Evolutionary conservation across 2,329 filamentous ascomycete genomes (phyloP).

Genomic region (Fusarium xylarioides): DNA sequence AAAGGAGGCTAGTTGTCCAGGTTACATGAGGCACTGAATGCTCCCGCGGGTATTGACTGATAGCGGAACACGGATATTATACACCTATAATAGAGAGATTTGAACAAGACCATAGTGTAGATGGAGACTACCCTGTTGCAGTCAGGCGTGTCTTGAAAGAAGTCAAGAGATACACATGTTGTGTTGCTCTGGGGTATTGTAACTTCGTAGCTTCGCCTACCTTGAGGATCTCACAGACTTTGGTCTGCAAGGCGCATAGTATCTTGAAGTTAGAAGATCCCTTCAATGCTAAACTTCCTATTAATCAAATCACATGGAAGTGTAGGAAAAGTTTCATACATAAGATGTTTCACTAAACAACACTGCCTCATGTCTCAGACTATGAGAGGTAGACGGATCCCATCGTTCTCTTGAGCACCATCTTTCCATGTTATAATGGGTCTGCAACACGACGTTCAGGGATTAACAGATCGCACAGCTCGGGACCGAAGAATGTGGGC

Average conservation of each 20-base stretch:
- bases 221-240: not conserved
- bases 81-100: not conserved
- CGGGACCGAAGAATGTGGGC: slow-evolving; percentile 1
- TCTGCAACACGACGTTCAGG: not conserved
- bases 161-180: not conserved
- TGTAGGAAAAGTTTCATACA: not conserved
- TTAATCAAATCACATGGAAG: not conserved
- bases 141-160: not conserved
- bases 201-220: not conserved
- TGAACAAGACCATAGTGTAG: not conserved
- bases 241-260: not conserved
- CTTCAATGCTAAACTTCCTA: not conserved
- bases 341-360: slow-evolving; percentile 14
- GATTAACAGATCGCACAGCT: not conserved
- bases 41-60: not conserved
- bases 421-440: not conserved
- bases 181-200: not conserved
- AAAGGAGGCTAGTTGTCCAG: not conserved
- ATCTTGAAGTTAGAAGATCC: not conserved
- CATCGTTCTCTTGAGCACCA: slow-evolving; percentile 5
- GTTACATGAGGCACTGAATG: not conserved
- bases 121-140: not conserved
- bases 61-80: not conserved
- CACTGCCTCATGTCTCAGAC: slow-evolving; percentile 17
- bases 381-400: not conserved